phyloP scores from a whole-genome alignment of 2,329 filamentous ascomycete species.

The Coleophoma crateriformis region DNA sequence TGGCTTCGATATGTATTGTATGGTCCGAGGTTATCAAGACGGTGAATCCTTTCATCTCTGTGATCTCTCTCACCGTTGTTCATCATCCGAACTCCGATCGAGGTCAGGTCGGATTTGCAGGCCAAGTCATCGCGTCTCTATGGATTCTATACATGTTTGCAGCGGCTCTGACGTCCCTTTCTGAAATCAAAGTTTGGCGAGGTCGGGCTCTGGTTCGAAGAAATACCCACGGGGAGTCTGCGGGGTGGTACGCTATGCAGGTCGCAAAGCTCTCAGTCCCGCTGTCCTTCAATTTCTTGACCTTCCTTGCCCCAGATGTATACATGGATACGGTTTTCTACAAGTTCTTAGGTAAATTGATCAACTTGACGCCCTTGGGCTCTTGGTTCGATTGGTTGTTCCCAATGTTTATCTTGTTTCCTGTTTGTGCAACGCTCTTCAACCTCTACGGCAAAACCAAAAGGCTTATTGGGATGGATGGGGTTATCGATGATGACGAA shows the following conservation, averaged over 20 bases:
- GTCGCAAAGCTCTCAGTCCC: constrained; percentile 91
- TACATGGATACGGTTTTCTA: constrained; percentile 81
- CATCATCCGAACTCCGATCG: constrained; percentile 59
- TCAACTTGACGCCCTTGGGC: constrained; percentile 78
- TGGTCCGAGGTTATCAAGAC: constrained; percentile 92
- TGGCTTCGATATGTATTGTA: constrained; percentile 77
- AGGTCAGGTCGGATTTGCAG: constrained; percentile 76
- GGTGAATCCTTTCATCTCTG: constrained; percentile 70
- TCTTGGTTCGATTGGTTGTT: constrained; percentile 84
- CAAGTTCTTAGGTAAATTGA: constrained; percentile 73
- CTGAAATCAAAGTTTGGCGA: constrained; percentile 95
- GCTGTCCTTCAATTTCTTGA: constrained; percentile 93
- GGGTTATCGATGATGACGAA: constrained; percentile 71
- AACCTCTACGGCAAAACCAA: constrained; percentile 82
- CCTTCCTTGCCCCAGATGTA: constrained; percentile 69
- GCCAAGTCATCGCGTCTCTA: constrained; percentile 74
- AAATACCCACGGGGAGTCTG: constrained; percentile 88
- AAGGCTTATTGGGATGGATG: constrained; percentile 67
- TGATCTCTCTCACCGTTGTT: constrained; percentile 53
- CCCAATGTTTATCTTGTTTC: constrained; percentile 80
- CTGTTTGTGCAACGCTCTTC: constrained; percentile 80
- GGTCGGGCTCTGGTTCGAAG: constrained; percentile 84
- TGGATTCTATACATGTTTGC: constrained; percentile 98
- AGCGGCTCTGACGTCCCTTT: constrained; percentile 80
- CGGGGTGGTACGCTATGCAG: constrained; percentile 93